Base-by-base conservation (phyloP, 176 grass and related monocot species). In the Musa acuminata region DNA sequence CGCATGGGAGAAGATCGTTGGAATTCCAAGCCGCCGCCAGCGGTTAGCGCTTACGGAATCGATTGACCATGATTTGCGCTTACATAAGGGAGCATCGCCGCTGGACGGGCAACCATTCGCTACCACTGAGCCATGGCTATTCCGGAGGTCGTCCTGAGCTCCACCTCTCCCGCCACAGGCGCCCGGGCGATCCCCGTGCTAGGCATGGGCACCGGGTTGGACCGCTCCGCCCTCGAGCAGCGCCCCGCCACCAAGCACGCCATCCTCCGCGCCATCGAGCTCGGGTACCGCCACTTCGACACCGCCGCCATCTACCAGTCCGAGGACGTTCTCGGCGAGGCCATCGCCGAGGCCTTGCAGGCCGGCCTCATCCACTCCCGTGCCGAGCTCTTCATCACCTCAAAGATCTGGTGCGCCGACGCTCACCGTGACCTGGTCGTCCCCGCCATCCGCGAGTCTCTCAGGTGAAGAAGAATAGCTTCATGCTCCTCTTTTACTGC, bases 221-320 rank as follows among this genome's bases (percentile, higher is more conserved):
- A 13, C 78, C 16, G 22, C 55, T 80, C 71, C 67, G 54, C 82
- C 49, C 11, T 72, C 24, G 65, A 67, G 72, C 35, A 43, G 35
- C 35, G 35, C 35, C 35, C 35, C 35, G 76, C 82, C 62, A 26
- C 82, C 17, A 53, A 64, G 54, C 67, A 80, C 65, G 88, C 85
- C 71, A 60, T 60, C 57, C 57, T 60, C 57, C 19, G n/a, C 3
- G 57, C 57, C 57, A 60, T 60, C 57, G 57, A n/a, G 57, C 57
- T 60, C 57, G 57, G 57, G 17, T 85, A 91, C 82, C 82, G 88
- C 72, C 82, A 87, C 81, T 29, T 87, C 66, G 84, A 91, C 82
- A 85, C 85, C 0, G 82, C 85, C 0, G 21, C 81, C 24, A 0
- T 87, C 1, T 91, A 91, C 71, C 20, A 76, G 64, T 81, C 88